Conservation (phyloP, 768 basidiomycete genomes). For the Suillus brevipes region DNA sequence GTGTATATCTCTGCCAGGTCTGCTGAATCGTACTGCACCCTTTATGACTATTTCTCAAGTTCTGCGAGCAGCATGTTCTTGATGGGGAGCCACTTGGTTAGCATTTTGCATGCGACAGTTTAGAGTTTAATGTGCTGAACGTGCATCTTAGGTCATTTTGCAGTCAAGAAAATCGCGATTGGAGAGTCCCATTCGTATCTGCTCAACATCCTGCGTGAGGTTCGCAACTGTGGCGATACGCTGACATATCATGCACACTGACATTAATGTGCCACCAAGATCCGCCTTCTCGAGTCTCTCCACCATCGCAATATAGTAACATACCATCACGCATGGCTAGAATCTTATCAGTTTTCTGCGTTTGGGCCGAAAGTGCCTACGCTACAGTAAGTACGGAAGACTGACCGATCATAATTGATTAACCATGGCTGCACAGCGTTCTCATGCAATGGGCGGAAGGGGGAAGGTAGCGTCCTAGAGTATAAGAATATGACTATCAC, state of each 20-base stretch:
- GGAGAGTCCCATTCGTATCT: slow-evolving; percentile 88
- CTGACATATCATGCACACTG: neutral
- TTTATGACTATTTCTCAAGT: slow-evolving; percentile 9
- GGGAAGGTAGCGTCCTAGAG: slow-evolving; percentile 48
- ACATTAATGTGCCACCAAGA: slow-evolving; percentile 37
- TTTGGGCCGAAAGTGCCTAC: slow-evolving; percentile 90
- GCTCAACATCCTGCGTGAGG: slow-evolving; percentile 78
- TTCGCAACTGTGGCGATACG: slow-evolving; percentile 22
- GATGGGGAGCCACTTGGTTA: slow-evolving; percentile 83
- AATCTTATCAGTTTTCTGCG: slow-evolving; percentile 78
- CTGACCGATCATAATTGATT: neutral
- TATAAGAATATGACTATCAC: neutral
- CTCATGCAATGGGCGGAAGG: slow-evolving; percentile 95
- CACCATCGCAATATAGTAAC: slow-evolving; percentile 93
- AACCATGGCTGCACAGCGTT: slow-evolving; percentile 46
- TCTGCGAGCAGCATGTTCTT: slow-evolving; percentile 63
- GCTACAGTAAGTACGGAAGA: slow-evolving; percentile 60
- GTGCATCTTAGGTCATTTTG: slow-evolving; percentile 65
- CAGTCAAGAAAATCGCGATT: slow-evolving; percentile 96
- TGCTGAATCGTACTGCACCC: slow-evolving; percentile 13
- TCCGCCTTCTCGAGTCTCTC: slow-evolving; percentile 81
- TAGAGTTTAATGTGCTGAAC: neutral
- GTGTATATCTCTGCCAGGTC: slow-evolving; percentile 86
- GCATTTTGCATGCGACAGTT: slow-evolving; percentile 6
- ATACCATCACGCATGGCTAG: slow-evolving; percentile 96